Evolutionary conservation across 225 moss, liverwort and hornwort genomes (phyloP).

Genomic region (Pseudoscleropodium purum): DNA sequence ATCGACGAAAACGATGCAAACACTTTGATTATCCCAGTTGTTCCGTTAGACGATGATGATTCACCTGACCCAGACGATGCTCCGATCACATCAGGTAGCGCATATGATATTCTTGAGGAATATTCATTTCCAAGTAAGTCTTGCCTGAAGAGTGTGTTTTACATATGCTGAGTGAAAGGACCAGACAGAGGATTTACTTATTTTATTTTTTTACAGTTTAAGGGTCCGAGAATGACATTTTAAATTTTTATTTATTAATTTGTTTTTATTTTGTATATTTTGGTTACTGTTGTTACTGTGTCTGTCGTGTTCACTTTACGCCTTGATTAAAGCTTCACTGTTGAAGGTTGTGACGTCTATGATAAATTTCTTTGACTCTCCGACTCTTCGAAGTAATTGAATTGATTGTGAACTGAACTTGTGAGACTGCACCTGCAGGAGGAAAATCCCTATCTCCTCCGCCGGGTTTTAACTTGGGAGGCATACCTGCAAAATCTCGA

Average conservation of each 20-base stretch:
- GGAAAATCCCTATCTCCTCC: constrained; percentile 35
- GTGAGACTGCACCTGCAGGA: constrained; percentile 19
- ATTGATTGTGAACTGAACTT: neutral
- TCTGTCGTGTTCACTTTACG: neutral
- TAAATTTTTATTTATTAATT: neutral
- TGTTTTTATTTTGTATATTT: neutral
- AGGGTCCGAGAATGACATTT: neutral
- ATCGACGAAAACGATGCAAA: constrained; percentile 51
- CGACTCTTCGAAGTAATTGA: neutral
- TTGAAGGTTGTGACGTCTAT: neutral
- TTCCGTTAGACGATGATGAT: constrained; percentile 90
- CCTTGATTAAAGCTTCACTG: neutral
- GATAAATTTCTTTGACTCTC: neutral
- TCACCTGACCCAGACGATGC: constrained; percentile 45
- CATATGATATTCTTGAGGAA: constrained; percentile 29
- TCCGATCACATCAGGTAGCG: constrained; percentile 27
- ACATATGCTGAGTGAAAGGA: neutral
- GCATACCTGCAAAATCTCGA: constrained; percentile 18
- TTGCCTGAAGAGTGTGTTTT: neutral
- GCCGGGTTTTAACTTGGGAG: constrained; percentile 29
- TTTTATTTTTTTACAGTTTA: neutral
- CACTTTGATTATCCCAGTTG: constrained; percentile 76
- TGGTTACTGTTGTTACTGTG: neutral
- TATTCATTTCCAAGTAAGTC: constrained; percentile 56
- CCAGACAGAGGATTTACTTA: neutral